Percentiles rank a stretch among this genome's conserved stretches.
Conservation (phyloP, 306 rosid species). For the Gillenia trifoliata region DNA sequence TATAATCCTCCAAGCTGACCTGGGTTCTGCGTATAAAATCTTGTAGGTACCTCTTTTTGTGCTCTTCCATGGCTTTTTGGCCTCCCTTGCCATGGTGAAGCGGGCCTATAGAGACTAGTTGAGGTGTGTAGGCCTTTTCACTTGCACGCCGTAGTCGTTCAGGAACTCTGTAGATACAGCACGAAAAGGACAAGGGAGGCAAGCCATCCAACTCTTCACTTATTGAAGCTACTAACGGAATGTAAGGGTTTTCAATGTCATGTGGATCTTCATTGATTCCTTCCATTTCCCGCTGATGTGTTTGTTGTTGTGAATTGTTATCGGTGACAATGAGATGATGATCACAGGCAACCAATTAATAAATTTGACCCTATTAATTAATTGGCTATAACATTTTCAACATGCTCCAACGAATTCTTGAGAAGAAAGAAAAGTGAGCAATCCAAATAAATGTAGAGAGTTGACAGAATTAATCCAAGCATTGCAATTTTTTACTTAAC, state of each 20-base stretch:
- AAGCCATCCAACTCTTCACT: not conserved
- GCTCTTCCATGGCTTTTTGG: not conserved
- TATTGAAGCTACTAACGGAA: conserved; percentile 1
- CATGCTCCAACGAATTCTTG: too few relatives aligned
- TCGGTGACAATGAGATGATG: not conserved
- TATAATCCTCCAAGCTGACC: not conserved
- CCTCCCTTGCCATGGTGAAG: not conserved
- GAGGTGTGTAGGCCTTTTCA: not conserved
- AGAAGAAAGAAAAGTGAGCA: too few relatives aligned
- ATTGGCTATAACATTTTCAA: too few relatives aligned
- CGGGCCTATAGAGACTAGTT: not conserved
- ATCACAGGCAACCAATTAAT: too few relatives aligned
- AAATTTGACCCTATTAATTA: too few relatives aligned
- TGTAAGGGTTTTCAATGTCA: conserved; percentile 17
- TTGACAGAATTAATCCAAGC: too few relatives aligned
- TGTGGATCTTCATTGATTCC: not conserved
- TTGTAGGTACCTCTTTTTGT: not conserved
- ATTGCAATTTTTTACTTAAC: too few relatives aligned
- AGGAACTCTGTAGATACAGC: conserved; percentile 13
- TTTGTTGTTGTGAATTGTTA: not conserved
- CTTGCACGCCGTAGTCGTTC: not conserved
- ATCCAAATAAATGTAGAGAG: too few relatives aligned
- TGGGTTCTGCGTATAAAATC: not conserved
- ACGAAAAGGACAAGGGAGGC: not conserved
- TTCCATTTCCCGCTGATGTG: too few relatives aligned